Conservation (phyloP, 148 eudicot species). For the Silene uniflora region DNA sequence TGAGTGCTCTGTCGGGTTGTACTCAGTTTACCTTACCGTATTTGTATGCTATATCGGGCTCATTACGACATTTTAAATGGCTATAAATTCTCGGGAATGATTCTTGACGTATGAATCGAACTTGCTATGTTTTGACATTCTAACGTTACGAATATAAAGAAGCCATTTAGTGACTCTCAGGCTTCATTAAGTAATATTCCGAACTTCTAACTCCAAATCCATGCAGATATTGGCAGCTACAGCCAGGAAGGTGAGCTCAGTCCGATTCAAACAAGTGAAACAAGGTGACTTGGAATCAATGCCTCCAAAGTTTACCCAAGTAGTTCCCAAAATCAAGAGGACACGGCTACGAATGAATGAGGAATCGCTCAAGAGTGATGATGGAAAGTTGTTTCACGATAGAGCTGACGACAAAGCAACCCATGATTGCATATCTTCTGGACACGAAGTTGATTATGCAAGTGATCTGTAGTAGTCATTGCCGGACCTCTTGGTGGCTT, state of each 20-base stretch:
- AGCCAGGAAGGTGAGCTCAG: constrained; percentile 66
- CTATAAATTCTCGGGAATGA: too few species aligned
- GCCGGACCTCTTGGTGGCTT: neutral
- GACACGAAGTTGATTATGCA: neutral
- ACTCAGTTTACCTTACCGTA: too few species aligned
- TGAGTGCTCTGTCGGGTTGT: too few species aligned
- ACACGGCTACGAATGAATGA: constrained; percentile 11
- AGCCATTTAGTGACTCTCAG: too few species aligned
- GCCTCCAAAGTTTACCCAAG: constrained; percentile 37
- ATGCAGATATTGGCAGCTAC: constrained; percentile 73
- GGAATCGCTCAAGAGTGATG: constrained; percentile 37
- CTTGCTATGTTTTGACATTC: too few species aligned
- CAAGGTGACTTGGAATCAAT: constrained; percentile 34
- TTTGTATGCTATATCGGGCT: too few species aligned
- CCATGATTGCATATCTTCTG: neutral
- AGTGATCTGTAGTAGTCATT: neutral
- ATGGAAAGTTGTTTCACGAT: constrained; percentile 18
- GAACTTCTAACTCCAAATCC: neutral
- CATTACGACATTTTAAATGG: too few species aligned
- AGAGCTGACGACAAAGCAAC: neutral
- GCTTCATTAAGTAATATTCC: too few species aligned
- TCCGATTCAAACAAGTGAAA: constrained; percentile 48
- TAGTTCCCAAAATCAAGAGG: constrained; percentile 59
- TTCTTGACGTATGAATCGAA: too few species aligned
- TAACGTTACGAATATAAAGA: too few species aligned